A percentile compares a stretch with the other conserved stretches of the same genome.
phyloP scores from a whole-genome alignment of 768 basidiomycete genomes.

The Lactifluus rugatus region DNA sequence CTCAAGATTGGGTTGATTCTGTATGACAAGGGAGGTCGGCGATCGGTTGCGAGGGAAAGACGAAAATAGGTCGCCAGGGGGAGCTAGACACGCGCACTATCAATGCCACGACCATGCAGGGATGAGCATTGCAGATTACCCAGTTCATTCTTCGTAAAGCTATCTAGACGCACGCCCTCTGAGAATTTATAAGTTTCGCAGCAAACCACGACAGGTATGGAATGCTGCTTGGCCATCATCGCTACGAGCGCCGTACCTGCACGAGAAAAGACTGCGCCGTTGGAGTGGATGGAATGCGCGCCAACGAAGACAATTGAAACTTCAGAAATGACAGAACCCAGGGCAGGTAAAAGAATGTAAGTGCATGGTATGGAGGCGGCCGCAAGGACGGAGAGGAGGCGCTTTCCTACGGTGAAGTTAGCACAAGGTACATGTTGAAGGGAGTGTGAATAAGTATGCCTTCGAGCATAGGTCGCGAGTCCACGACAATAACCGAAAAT shows the following conservation, averaged over 20 bases:
- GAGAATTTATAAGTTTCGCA: slow-evolving; percentile 99
- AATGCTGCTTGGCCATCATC: slow-evolving; percentile 86
- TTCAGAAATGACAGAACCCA: slow-evolving; percentile 70
- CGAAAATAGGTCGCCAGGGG: slow-evolving; percentile 28
- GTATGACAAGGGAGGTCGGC: slow-evolving; percentile 22
- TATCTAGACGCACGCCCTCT: slow-evolving; percentile 85
- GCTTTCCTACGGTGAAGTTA: slow-evolving; percentile 49
- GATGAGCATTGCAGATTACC: slow-evolving; percentile 39
- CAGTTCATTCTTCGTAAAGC: slow-evolving; percentile 92
- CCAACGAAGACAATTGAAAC: slow-evolving; percentile 83
- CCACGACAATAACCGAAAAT: slow-evolving; percentile 89
- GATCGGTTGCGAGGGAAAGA: slow-evolving; percentile 28
- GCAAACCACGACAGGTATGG: slow-evolving; percentile 90
- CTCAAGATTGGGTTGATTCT: slow-evolving; percentile 48
- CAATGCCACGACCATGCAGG: not conserved
- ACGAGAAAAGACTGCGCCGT: slow-evolving; percentile 88
- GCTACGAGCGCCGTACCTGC: slow-evolving; percentile 94
- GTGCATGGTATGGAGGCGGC: slow-evolving; percentile 71
- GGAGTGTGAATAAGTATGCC: slow-evolving; percentile 36
- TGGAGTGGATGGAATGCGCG: slow-evolving; percentile 89
- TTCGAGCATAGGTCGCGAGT: slow-evolving; percentile 91
- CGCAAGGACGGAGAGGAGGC: slow-evolving; percentile 60
- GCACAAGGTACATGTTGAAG: not conserved
- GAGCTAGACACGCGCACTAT: slow-evolving; percentile 20
- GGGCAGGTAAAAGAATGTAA: slow-evolving; percentile 82